These are phyloP conservation scores for Cryphonectria parasitica DNA, from an alignment of 2,329 filamentous ascomycete species.

Conservation along the genomic window DNA sequence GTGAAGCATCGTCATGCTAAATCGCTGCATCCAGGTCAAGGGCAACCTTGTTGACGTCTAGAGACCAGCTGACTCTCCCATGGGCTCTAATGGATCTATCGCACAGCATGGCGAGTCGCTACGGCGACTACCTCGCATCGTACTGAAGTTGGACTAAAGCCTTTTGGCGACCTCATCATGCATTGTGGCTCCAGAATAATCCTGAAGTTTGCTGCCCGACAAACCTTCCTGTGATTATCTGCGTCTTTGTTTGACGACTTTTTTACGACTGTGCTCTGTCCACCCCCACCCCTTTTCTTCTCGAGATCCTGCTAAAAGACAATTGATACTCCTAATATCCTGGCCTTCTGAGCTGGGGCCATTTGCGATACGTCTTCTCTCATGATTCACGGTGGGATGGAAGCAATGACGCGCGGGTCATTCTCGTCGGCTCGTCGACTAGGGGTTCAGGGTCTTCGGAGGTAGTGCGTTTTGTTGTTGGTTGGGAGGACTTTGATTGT, in stretches of 20 bases:
- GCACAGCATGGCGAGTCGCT: not conserved
- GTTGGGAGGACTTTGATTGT: not conserved
- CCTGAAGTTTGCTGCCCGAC: not conserved
- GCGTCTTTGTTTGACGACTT: not conserved
- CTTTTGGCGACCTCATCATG: not conserved
- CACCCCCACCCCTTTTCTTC: not conserved
- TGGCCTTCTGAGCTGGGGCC: not conserved
- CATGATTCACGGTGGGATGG: conserved; percentile 9
- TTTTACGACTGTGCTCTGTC: not conserved
- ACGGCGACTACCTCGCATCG: not conserved
- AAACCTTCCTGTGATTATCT: not conserved
- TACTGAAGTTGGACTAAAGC: not conserved
- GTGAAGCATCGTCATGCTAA: not conserved
- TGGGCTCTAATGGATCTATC: not conserved
- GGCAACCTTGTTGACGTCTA: conserved; percentile 25
- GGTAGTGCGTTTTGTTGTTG: not conserved
- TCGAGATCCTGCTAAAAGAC: not conserved
- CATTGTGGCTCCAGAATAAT: not conserved
- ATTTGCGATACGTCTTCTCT: not conserved
- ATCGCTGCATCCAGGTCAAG: conserved; percentile 19
- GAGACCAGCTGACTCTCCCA: not conserved
- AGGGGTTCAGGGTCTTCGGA: not conserved
- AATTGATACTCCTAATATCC: not conserved
- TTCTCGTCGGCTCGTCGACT: not conserved
- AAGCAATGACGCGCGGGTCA: not conserved